Evolutionary conservation across 176 grass and related monocot genomes (phyloP), one percentile per base, ranked within the genome.

Genomic region (Carex scoparia): DNA sequence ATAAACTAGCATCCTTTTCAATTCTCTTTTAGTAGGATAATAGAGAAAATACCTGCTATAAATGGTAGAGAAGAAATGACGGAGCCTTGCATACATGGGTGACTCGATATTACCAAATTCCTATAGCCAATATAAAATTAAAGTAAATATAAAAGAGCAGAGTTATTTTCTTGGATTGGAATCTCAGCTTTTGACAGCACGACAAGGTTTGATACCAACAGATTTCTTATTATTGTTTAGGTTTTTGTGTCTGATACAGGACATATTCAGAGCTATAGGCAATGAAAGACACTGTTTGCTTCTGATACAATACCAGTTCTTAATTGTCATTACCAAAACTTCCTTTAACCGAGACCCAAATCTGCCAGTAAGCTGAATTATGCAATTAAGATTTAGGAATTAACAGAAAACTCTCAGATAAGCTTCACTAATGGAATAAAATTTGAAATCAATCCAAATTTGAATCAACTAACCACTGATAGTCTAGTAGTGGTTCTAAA

Each of bases 21-120:
- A 75, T 53, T 75, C 54, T 67, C 18, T 76, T 30, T 30, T 76
- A 55, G 72, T 28, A 74, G 2, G 65, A 68, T 15, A 61, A 62
- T 28, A 60, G 46, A 81, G 38, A 64, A 57, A 61, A 54, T 44
- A 97, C 92, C 92, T 97, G 46, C 37, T 93, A 69, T 95, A 98
- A 51, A 95, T 95, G 55, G 96, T 95, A 19, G 87, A 90, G 79
- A 98, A 95, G 88, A 98, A 98, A 81, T 88, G 93, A 37, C 88
- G 93, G 33, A 95, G 91, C 49, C 93, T 89, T 69, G 91, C 84
- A 91, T 92, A 90, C 93, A 98, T 98, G 87, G 95, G 93, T n/a
- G 90, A 89, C 86, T 95, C 95, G 48, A 98, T 89, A 79, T 98
- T 98, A 55, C 95, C 95, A 58, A 98, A 98, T 92, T 98, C 95